A percentile compares a stretch with the other conserved stretches of the same genome.
phyloP scores from a whole-genome alignment of 2,329 filamentous ascomycete species.

The Truncatella angustata region DNA sequence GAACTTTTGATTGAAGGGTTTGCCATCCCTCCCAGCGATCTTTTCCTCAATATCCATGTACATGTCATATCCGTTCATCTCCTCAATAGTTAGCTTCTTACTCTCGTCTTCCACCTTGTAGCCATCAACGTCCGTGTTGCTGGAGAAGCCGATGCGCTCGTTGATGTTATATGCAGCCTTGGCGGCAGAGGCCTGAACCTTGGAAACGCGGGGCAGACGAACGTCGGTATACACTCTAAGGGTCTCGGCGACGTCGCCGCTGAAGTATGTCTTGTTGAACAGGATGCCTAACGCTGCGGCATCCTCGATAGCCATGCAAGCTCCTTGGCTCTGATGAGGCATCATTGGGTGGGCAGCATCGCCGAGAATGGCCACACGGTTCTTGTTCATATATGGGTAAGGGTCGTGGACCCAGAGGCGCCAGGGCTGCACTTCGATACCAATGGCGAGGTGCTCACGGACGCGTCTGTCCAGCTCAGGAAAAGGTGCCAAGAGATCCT shows the following conservation, averaged over 20 bases:
- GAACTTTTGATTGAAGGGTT: background rate
- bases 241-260: conserved; percentile 44
- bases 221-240: conserved; percentile 52
- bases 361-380: conserved; percentile 56
- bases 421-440: conserved; percentile 64
- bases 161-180: conserved; percentile 62
- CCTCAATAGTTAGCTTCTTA: conserved; percentile 9
- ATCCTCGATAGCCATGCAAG: conserved; percentile 68
- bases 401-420: conserved; percentile 57
- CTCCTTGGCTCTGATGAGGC: conserved; percentile 68
- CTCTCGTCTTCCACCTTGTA: conserved; percentile 8
- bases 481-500: conserved; percentile 60
- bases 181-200: conserved; percentile 56
- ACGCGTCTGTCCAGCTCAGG: conserved; percentile 59
- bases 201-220: conserved; percentile 51
- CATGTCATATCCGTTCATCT: conserved; percentile 10
- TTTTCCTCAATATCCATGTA: conserved; percentile 9
- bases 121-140: background rate
- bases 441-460: conserved; percentile 54
- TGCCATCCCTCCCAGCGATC: conserved; percentile 1
- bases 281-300: conserved; percentile 61
- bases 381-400: conserved; percentile 34
- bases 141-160: conserved; percentile 50
- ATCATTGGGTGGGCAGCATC: conserved; percentile 70
- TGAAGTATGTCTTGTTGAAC: conserved; percentile 44